phyloP scores from a whole-genome alignment of 75 land plant genomes.

The Sequoia sempervirens region DNA sequence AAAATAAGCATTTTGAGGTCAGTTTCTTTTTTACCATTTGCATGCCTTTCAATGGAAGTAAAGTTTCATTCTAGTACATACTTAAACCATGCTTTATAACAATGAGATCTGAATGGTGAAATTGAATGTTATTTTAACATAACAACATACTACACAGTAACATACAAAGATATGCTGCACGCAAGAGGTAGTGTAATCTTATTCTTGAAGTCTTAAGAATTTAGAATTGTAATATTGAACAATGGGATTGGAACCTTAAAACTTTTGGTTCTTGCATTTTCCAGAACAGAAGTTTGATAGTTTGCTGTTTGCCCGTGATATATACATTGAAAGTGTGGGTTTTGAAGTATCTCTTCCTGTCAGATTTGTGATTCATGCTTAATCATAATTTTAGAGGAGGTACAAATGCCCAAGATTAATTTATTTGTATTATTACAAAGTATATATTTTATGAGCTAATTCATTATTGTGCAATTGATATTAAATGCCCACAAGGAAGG shows the following conservation, averaged over 20 bases:
- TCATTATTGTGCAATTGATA: neutral
- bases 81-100: neutral
- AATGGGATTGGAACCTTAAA: neutral
- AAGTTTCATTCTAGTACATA: neutral
- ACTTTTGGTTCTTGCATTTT: neutral
- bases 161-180: neutral
- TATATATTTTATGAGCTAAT: too few species aligned
- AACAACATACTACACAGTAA: neutral
- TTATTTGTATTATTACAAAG: neutral
- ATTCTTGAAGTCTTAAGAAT: neutral
- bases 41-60: neutral
- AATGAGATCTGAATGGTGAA: neutral
- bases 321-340: neutral
- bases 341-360: neutral
- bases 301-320: neutral
- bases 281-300: neutral
- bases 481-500: neutral
- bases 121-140: neutral
- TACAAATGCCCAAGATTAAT: neutral
- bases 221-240: neutral
- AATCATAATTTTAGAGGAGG: neutral
- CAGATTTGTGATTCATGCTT: too few species aligned
- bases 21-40: neutral
- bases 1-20: slow-evolving; percentile 74
- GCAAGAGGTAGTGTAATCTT: neutral